phyloP scores from a whole-genome alignment of 352 stramenopile genomes.

The Pythium biforme region DNA sequence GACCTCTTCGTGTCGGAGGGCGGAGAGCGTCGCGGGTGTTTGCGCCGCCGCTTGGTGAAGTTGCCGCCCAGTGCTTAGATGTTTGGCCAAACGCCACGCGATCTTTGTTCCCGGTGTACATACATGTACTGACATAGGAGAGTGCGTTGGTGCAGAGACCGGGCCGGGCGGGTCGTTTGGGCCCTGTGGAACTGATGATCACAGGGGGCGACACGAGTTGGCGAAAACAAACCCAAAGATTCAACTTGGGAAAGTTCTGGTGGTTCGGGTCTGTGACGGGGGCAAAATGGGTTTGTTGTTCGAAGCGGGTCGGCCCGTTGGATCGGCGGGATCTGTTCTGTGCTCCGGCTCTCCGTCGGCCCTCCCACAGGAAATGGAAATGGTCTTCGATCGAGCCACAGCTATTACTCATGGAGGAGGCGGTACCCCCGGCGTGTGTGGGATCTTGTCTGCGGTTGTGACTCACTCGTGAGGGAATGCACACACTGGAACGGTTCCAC shows the following conservation, averaged over 20 bases:
- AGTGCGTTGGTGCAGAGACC: neutral
- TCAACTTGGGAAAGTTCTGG: conserved; percentile 20
- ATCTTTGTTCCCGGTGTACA: conserved; percentile 27
- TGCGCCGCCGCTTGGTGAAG: conserved; percentile 15
- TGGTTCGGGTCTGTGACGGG: conserved; percentile 3
- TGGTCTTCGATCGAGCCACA: too few species aligned
- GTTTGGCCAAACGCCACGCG: conserved; percentile 32
- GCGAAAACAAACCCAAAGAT: conserved; percentile 2
- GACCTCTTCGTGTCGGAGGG: too few species aligned
- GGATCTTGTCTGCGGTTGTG: too few species aligned
- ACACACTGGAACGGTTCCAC: neutral
- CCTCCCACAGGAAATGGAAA: too few species aligned
- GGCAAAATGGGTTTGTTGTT: neutral
- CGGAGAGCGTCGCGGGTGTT: neutral
- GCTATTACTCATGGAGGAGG: too few species aligned
- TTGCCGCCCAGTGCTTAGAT: conserved; percentile 6
- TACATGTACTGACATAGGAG: conserved; percentile 17
- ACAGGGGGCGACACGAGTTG: neutral
- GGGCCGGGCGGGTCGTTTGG: neutral
- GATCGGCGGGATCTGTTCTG: neutral
- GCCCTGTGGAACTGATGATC: neutral
- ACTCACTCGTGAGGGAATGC: too few species aligned
- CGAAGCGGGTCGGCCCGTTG: too few species aligned
- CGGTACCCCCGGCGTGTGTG: too few species aligned
- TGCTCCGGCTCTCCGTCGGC: neutral